Conservation (phyloP, 164 flowering plant species). For the Vitis riparia region DNA sequence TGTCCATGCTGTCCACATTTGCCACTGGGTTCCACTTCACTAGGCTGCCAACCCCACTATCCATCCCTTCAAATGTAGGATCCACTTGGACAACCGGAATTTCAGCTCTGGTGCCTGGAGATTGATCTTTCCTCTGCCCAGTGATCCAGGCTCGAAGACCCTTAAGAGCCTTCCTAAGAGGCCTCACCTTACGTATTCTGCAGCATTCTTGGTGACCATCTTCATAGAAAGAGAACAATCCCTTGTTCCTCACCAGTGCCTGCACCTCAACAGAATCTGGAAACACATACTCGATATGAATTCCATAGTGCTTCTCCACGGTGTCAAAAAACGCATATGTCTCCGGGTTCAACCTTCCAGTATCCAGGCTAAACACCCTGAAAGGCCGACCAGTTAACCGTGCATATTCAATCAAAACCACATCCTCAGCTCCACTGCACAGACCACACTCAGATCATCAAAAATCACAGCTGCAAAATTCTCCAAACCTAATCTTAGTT, state of each 20-base stretch:
- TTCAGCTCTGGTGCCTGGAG: constrained; percentile 63
- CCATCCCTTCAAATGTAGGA: constrained; percentile 74
- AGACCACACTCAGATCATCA: constrained; percentile 4
- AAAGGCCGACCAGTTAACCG: constrained; percentile 75
- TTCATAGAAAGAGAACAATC: constrained; percentile 82
- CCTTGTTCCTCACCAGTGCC: constrained; percentile 69
- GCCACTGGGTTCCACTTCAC: constrained; percentile 91
- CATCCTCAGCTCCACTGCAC: constrained; percentile 93
- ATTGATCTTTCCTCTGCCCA: constrained; percentile 61
- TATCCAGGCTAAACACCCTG: constrained; percentile 87
- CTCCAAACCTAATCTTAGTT: no score
- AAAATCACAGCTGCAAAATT: no score
- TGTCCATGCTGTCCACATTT: constrained; percentile 55
- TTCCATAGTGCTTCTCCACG: constrained; percentile 37
- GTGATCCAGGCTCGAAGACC: constrained; percentile 83
- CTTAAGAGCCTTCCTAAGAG: constrained; percentile 75
- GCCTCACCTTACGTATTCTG: constrained; percentile 81
- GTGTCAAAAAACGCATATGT: constrained; percentile 68
- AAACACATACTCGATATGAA: constrained; percentile 36
- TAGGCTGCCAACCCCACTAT: constrained; percentile 76
- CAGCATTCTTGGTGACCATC: constrained; percentile 98
- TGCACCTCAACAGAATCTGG: constrained; percentile 68
- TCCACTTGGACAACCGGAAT: constrained; percentile 84
- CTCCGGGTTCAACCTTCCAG: constrained; percentile 82
- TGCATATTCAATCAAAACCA: constrained; percentile 84